Base-by-base conservation (phyloP, 2,329 filamentous ascomycete genomes). In the Macroventuria anomochaeta region DNA sequence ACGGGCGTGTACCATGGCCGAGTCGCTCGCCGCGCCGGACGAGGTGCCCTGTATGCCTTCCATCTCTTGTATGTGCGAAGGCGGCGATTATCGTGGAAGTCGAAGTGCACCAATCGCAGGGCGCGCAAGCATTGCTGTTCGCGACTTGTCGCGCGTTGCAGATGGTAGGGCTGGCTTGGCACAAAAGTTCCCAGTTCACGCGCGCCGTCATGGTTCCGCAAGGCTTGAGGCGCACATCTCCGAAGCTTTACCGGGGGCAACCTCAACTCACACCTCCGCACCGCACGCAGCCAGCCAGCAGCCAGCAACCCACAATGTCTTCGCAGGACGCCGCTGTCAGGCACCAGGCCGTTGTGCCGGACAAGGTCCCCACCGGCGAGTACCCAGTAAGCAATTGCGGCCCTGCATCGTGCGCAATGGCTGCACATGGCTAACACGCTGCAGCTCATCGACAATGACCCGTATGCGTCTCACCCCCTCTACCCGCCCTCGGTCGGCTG, bases 361-460 rank as follows among this genome's bases (percentile, higher is more conserved):
- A 89, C 74, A 96, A 95, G 85, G 83, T 86, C 73, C 80, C 92
- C 67, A 83, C 88, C 75, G 90, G 90, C 68, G 88, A 95, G 57
- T 97, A 90, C 76, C 93, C 93, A 54, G 95, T 97, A 81, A 71
- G 90, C 81, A 49, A 57, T 62, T 52, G 63, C 36, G 50, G 36
- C 51, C 53, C 49, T 67, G 59, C 51, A 36, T 65, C 5, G 8
- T 1, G 46, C 63, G 61, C 64, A 69, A 65, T 65, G 46, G 56
- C 21, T 23, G 39, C 39, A 7, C 33, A 17, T 29, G 11, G 63
- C 72, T 74, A 69, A 73, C 61, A 32, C 33, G 23, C 46, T 46
- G 42, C 79, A 99, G 95, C 89, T 97, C 80, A 97, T 99, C 79
- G 95, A 99, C 82, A 96, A 91, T 81, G 95, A 99, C 79, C 95